phyloP scores from a whole-genome alignment of 1,284 basidiomycete genomes.

The Butyriboletus pseudospeciosus region DNA sequence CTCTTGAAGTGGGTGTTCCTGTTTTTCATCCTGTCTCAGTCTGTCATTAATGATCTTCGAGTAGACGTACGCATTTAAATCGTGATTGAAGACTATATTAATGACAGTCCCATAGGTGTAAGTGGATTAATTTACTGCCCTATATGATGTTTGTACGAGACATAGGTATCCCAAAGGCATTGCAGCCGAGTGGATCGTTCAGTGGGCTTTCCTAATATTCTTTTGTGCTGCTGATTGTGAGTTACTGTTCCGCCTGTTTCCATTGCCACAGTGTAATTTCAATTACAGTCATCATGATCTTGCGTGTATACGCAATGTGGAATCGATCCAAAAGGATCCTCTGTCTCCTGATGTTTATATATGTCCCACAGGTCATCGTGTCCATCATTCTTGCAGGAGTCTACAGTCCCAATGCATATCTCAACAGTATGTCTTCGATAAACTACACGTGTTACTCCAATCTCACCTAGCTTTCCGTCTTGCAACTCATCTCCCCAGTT shows the following conservation, averaged over 20 bases:
- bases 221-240: background rate
- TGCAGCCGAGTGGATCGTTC: no score
- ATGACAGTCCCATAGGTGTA: slow-evolving; percentile 9
- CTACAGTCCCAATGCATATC: background rate
- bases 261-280: background rate
- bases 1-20: background rate
- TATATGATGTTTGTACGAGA: no score
- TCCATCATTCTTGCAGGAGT: background rate
- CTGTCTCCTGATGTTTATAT: background rate
- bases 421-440: background rate
- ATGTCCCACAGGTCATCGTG: background rate
- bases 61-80: slow-evolving; percentile 5
- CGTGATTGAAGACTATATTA: background rate
- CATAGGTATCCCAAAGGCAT: background rate
- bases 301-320: background rate
- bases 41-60: background rate
- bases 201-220: background rate
- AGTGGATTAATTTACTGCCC: background rate
- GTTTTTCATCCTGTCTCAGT: no score
- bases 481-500: no score
- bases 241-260: background rate
- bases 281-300: background rate
- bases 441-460: background rate
- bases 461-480: no score
- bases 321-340: background rate